phyloP scores from a whole-genome alignment of 1,284 basidiomycete genomes.

The Volvariella surrecta region DNA sequence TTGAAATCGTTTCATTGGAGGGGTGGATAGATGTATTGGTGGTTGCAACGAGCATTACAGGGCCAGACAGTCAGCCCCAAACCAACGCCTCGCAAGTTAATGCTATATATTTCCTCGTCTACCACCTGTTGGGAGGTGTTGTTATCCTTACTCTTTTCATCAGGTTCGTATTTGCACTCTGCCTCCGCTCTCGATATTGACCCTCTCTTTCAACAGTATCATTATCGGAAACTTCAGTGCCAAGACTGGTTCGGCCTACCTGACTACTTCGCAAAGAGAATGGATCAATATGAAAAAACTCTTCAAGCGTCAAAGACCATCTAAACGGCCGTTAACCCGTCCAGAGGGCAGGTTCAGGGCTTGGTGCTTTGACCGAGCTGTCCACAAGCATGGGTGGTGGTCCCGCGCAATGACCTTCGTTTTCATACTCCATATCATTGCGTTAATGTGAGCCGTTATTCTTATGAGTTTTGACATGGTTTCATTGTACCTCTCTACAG shows the following conservation, averaged over 20 bases:
- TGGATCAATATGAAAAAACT: slow-evolving; percentile 94
- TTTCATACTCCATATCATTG: slow-evolving; percentile 80
- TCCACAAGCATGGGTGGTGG: slow-evolving; percentile 95
- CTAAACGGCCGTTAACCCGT: slow-evolving; percentile 63
- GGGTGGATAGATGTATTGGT: slow-evolving; percentile 95
- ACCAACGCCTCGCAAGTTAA: slow-evolving; percentile 72
- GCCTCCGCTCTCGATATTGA: slow-evolving; percentile 9
- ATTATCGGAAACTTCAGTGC: slow-evolving; percentile 93
- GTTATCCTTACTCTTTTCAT: slow-evolving; percentile 87
- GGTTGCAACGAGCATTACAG: slow-evolving; percentile 76
- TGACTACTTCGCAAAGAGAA: slow-evolving; percentile 86
- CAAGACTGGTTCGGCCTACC: slow-evolving; percentile 75
- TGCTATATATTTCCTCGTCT: slow-evolving; percentile 89
- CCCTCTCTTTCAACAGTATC: slow-evolving; percentile 48
- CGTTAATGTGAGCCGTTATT: slow-evolving; percentile 62
- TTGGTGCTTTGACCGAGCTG: slow-evolving; percentile 92
- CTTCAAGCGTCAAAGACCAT: slow-evolving; percentile 83
- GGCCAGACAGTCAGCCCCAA: slow-evolving; percentile 59
- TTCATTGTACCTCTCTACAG: slow-evolving; percentile 26
- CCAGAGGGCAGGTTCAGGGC: slow-evolving; percentile 51
- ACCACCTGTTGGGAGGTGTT: slow-evolving; percentile 88
- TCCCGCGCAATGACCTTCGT: slow-evolving; percentile 74
- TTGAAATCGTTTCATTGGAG: slow-evolving; percentile 94
- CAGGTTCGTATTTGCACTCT: slow-evolving; percentile 40
- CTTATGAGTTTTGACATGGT: slow-evolving; percentile 10